Percentiles rank a stretch among this genome's conserved stretches.
These are phyloP conservation scores for Xylariales sp. DNA, from an alignment of 2,329 filamentous ascomycete genomes.

Conservation along the genomic window DNA sequence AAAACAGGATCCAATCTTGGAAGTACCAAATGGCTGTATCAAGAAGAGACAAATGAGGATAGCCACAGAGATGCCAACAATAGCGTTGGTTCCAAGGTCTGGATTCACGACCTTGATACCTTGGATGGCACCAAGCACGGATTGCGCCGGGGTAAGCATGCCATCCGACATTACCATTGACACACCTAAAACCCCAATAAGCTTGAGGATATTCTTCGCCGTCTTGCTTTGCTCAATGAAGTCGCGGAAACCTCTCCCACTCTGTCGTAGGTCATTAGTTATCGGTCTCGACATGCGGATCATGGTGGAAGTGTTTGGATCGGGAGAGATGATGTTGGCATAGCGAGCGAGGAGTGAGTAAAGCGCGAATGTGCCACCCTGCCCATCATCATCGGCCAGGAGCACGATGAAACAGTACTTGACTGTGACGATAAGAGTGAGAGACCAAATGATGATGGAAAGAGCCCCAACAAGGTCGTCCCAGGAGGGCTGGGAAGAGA, in stretches of 20 bases:
- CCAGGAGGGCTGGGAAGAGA: conserved; percentile 46
- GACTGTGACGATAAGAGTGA: conserved; percentile 60
- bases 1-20: conserved; percentile 52
- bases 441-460: conserved; percentile 62
- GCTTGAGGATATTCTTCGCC: conserved; percentile 48
- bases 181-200: conserved; percentile 58
- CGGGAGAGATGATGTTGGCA: conserved; percentile 51
- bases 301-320: conserved; percentile 47
- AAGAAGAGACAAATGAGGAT: conserved; percentile 58
- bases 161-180: conserved; percentile 61
- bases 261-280: conserved; percentile 46
- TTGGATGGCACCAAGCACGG: conserved; percentile 62
- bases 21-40: conserved; percentile 60
- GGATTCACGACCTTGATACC: conserved; percentile 51
- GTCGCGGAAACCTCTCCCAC: conserved; percentile 44
- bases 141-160: conserved; percentile 62
- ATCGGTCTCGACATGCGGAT: conserved; percentile 51
- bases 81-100: conserved; percentile 45
- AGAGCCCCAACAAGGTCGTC: conserved; percentile 57
- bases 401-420: conserved; percentile 64
- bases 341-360: conserved; percentile 57
- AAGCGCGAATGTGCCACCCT: conserved; percentile 63
- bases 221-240: conserved; percentile 49
- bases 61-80: conserved; percentile 58
- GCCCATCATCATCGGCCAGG: conserved; percentile 60